Percentiles rank a stretch among this genome's conserved stretches.
Evolutionary conservation across 179 eudicot genomes (phyloP).

Genomic region (Spergularia azorica): DNA sequence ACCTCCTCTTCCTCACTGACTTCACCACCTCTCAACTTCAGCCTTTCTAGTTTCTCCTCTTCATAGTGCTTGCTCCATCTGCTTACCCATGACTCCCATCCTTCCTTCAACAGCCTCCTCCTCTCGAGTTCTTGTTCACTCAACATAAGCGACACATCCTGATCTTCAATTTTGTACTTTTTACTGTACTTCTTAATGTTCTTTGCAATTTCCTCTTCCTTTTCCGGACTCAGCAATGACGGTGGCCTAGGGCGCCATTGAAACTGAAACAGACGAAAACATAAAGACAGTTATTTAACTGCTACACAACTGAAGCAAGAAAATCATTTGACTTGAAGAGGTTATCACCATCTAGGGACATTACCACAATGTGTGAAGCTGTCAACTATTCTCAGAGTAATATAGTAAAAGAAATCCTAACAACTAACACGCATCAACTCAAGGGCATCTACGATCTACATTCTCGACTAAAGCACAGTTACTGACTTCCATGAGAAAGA

Average conservation of each 20-base stretch:
- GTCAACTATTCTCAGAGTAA: too few species aligned
- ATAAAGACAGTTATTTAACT: too few species aligned
- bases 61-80: conserved; percentile 67
- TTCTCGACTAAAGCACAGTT: too few species aligned
- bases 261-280: conserved; percentile 41
- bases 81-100: conserved; percentile 70
- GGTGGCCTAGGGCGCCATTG: conserved; percentile 87
- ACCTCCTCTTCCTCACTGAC: conserved; percentile 89
- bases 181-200: conserved; percentile 82
- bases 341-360: not conserved
- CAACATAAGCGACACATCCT: conserved; percentile 67
- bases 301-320: too few species aligned
- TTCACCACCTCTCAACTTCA: conserved; percentile 69
- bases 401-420: too few species aligned
- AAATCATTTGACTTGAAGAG: too few species aligned
- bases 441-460: too few species aligned
- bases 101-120: conserved; percentile 69
- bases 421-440: too few species aligned
- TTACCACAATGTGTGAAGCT: too few species aligned
- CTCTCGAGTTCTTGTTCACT: conserved; percentile 91
- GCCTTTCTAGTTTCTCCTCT: conserved; percentile 62
- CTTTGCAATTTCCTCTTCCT: conserved; percentile 90
- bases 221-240: conserved; percentile 66
- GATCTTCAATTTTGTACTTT: conserved; percentile 85
- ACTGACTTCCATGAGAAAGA: too few species aligned